Evolutionary conservation across 2,329 filamentous ascomycete species (phyloP), one percentile per base, ranked within the genome.

Genomic region (Ceratocystis alfenasii): DNA sequence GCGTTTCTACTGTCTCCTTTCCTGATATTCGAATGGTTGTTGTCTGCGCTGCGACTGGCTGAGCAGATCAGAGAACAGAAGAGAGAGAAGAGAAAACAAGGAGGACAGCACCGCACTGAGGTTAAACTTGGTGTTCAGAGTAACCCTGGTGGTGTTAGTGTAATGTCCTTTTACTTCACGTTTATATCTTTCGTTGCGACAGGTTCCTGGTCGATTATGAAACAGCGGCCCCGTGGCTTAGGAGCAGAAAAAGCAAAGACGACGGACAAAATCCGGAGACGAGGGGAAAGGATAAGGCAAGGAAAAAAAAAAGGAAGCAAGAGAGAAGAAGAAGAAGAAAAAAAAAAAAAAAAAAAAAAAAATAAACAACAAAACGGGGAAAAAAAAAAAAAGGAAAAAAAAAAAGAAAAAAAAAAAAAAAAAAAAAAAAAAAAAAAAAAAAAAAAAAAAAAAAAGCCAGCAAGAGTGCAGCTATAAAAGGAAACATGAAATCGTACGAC

Each of bases 391-490:
- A 30, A 44, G 36, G 45, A 25, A 22, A 59, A 10, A 36, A 25
- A 65, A 55, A 62, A 45, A 60, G 46, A 57, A 64, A 44, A 20
- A 22, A 25, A 2, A 20, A 20, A 1, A 62, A 50, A 48, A 36
- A 44, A 61, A 41, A 44, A 59, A 63, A 57, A n/a, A 1, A 57
- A 64, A 64, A 36, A 17, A 62, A 64, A 33, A 15, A 62, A 36
- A 25, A 36, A 30, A 44, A 25, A 22, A 59, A 10, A 36, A 25
- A 65, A 55, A 62, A 45, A 60, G 46, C 64, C 41, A 20, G 65
- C 64, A 53, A 20, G 59, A 61, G 46, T 66, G 55, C 25, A n/a
- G 15, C 53, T 55, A 64, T 22, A 67, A 64, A 64, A 65, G 62
- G 53, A 66, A 61, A 65, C 28, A 57, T 57, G 53, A 57, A 22